These are phyloP conservation scores for Phaeodactylum tricornutum DNA, from an alignment of 108 stramenopile genomes.

Conservation along the genomic window DNA sequence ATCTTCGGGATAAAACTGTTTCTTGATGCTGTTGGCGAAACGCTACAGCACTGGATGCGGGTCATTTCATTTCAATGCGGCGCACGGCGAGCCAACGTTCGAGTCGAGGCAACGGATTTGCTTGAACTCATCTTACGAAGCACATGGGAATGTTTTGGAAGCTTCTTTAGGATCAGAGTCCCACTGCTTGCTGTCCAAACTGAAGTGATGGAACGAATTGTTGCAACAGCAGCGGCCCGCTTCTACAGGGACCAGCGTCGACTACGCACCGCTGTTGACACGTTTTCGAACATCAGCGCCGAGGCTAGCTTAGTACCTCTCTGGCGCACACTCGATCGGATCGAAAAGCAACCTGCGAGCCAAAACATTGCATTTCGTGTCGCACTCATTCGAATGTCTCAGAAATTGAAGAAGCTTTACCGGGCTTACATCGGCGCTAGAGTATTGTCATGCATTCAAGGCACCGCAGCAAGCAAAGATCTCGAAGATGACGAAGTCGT, in stretches of 20 bases:
- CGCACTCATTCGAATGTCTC: constrained; percentile 65
- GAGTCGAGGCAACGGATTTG: constrained; percentile 75
- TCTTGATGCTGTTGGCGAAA: constrained; percentile 74
- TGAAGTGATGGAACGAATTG: constrained; percentile 83
- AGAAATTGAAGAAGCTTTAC: constrained; percentile 74
- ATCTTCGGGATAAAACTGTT: constrained; percentile 84
- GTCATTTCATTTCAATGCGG: constrained; percentile 80
- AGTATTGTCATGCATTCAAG: constrained; percentile 53
- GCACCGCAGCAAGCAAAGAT: constrained; percentile 10
- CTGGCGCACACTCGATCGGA: constrained; percentile 79
- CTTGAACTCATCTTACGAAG: constrained; percentile 72
- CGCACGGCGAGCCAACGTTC: constrained; percentile 66
- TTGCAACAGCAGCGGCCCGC: constrained; percentile 62
- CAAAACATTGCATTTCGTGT: constrained; percentile 78
- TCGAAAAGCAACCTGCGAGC: constrained; percentile 76
- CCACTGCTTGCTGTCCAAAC: constrained; percentile 77
- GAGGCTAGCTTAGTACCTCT: constrained; percentile 76
- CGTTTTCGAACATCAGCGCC: constrained; percentile 63
- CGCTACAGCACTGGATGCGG: constrained; percentile 86
- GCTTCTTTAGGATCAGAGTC: constrained; percentile 66
- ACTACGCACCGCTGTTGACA: constrained; percentile 24
- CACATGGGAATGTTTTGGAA: constrained; percentile 79
- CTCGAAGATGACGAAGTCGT: constrained; percentile 13
- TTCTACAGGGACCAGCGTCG: constrained; percentile 60
- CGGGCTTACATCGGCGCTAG: constrained; percentile 83